Conservation (phyloP, 169 alveolate genomes). For the Cryptosporidium sp. region DNA sequence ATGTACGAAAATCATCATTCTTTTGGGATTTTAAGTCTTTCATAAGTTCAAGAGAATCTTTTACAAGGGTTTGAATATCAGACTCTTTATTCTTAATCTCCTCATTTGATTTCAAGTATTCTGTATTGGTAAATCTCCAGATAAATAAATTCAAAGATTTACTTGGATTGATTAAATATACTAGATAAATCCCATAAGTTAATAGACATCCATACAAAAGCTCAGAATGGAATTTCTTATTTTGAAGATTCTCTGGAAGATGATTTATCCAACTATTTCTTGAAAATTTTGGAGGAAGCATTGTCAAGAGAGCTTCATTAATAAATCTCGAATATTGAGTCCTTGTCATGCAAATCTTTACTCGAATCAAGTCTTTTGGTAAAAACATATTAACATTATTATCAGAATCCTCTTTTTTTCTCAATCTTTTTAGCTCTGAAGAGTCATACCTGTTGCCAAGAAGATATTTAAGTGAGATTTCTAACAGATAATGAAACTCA, state of each 20-base stretch:
- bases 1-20: constrained; percentile 18
- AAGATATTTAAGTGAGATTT: constrained; percentile 20
- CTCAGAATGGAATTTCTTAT: constrained; percentile 16
- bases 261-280: constrained; percentile 1
- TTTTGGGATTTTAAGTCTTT: neutral
- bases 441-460: neutral
- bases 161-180: constrained; percentile 15
- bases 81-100: neutral
- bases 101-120: too few species aligned
- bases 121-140: constrained; percentile 26
- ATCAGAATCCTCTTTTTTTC: neutral
- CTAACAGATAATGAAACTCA: constrained; percentile 37
- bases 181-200: constrained; percentile 35
- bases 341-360: constrained; percentile 55
- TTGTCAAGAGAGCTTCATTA: constrained; percentile 30
- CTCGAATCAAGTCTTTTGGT: constrained; percentile 19
- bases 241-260: constrained; percentile 4
- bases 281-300: constrained; percentile 19
- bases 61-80: neutral
- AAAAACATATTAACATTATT: neutral
- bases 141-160: constrained; percentile 13
- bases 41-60: neutral
- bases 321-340: constrained; percentile 61
- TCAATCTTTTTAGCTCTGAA: neutral
- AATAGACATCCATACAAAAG: constrained; percentile 20